Conservation (phyloP, 257 asterid genomes). For the Oldenlandia corymbosa region DNA sequence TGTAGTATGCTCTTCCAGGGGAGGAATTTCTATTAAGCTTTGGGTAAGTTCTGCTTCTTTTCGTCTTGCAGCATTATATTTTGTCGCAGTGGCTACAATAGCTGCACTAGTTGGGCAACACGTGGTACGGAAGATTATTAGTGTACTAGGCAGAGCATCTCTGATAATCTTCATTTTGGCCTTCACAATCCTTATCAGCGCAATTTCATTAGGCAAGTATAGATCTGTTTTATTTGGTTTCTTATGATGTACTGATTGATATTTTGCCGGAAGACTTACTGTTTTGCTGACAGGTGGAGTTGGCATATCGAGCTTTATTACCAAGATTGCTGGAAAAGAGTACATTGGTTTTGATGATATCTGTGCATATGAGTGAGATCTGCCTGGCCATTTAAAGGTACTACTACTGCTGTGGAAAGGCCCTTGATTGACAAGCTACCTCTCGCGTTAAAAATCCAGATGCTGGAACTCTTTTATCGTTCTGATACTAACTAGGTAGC, state of each 20-base stretch:
- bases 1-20: no score
- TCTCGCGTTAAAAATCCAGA: background rate
- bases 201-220: constrained; percentile 52
- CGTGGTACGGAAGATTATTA: constrained; percentile 50
- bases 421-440: background rate
- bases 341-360: constrained; percentile 53
- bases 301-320: constrained; percentile 47
- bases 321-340: constrained; percentile 27
- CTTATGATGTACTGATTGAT: background rate
- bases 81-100: constrained; percentile 56
- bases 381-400: background rate
- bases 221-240: no score
- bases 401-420: background rate
- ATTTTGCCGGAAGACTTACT: background rate
- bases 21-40: background rate
- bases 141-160: constrained; percentile 62
- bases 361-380: constrained; percentile 28
- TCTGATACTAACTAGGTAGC: background rate
- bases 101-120: constrained; percentile 90
- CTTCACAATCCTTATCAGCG: constrained; percentile 50
- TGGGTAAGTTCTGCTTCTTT: background rate
- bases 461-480: background rate
- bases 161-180: constrained; percentile 61
- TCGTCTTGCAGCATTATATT: constrained; percentile 54
- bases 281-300: constrained; percentile 45